Evolutionary conservation across 495 filamentous ascomycete genomes (phyloP), one percentile per base, ranked within the genome.

Genomic region (Apodospora peruviana): DNA sequence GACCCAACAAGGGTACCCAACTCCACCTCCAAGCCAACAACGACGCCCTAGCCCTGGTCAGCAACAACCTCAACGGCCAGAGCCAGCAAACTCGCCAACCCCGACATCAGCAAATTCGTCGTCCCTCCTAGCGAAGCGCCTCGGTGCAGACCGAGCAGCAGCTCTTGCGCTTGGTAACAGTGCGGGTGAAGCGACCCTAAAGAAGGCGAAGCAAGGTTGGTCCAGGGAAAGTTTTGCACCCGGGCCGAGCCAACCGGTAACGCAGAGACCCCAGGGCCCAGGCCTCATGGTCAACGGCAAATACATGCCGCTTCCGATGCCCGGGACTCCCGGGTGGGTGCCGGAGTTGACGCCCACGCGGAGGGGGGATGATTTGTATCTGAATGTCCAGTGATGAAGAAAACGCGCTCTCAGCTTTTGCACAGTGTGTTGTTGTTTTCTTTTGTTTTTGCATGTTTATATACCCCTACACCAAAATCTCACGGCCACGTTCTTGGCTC

Each of bases 241-340:
- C 22, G 34, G 11, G 44, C 22, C 16, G 20, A 20, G 24, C 18
- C 4, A 48, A 17, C 37, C 8, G 27, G 24, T 23, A 4, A 1
- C 4, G 18, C 34, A 17, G 2, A 14, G 4, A 17, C 11, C 37
- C 11, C 39, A 44, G 42, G 32, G 34, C 47, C 47, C 11, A 10
- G 42, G 24, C 17, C 27, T 17, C 37, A 21, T 10, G 35, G n/a
- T n/a, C n/a, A n/a, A n/a, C n/a, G n/a, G n/a, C n/a, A n/a, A n/a
- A n/a, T n/a, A 23, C 7, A 5, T 24, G 20, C 53, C 16, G 12
- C 57, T 50, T 21, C 58, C 65, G n/a, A 50, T 71, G 35, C 74
- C 76, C 1, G 60, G 57, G 14, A 79, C 75, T 32, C 75, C 76
- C 0, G 71, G 65, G 1, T 79, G 76, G 74, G 59, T 70, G 50